Conservation (phyloP, 495 filamentous ascomycete genomes). For the Podospora fimiseda region DNA sequence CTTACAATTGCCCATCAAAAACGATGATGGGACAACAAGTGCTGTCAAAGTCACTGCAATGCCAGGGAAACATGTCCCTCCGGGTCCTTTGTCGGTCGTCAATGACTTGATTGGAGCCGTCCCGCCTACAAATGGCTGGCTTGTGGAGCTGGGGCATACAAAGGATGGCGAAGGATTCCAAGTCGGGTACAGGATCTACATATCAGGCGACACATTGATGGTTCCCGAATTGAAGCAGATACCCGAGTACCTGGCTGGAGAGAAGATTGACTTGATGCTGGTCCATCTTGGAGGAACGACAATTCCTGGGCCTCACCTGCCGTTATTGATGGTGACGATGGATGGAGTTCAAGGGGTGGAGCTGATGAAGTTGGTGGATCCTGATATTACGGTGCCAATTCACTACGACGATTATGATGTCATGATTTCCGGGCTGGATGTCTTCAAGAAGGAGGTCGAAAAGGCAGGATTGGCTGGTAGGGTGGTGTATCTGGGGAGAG, state of each 20-base stretch:
- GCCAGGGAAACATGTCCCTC: slow-evolving; percentile 66
- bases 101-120: slow-evolving; percentile 59
- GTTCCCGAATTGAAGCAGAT: slow-evolving; percentile 58
- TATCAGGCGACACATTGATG: slow-evolving; percentile 66
- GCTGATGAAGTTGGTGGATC: slow-evolving; percentile 53
- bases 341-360: slow-evolving; percentile 58
- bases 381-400: slow-evolving; percentile 62
- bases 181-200: slow-evolving; percentile 60
- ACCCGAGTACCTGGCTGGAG: slow-evolving; percentile 32
- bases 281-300: slow-evolving; percentile 62
- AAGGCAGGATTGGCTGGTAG: slow-evolving; percentile 43
- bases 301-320: slow-evolving; percentile 50
- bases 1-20: slow-evolving; percentile 42
- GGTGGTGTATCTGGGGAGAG: slow-evolving; percentile 58
- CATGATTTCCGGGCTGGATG: slow-evolving; percentile 52
- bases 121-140: slow-evolving; percentile 68
- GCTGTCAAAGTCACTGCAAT: slow-evolving; percentile 56
- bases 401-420: slow-evolving; percentile 67
- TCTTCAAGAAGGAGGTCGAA: slow-evolving; percentile 53
- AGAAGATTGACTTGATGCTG: slow-evolving; percentile 62
- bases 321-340: slow-evolving; percentile 67
- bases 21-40: slow-evolving; percentile 18
- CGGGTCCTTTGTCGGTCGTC: slow-evolving; percentile 36
- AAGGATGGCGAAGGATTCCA: slow-evolving; percentile 24
- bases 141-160: slow-evolving; percentile 56